Conservation (phyloP, 2,329 filamentous ascomycete species). For the Sclerotinia nivalis region DNA sequence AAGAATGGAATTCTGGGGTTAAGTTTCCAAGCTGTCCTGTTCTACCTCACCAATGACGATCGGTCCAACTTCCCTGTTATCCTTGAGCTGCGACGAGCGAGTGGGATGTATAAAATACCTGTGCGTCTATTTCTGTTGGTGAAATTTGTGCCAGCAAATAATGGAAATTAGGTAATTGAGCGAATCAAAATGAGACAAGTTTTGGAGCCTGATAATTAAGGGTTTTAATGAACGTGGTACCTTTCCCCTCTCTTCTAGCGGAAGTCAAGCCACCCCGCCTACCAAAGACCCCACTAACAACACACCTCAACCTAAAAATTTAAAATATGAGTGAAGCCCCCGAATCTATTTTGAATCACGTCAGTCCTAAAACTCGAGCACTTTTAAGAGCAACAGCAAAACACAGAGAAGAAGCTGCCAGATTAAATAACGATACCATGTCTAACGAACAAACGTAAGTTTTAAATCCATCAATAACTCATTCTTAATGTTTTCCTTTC, state of each 20-base stretch:
- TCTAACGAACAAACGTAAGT: constrained; percentile 77
- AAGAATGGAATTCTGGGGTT: constrained; percentile 15
- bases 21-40: constrained; percentile 30
- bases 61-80: not conserved
- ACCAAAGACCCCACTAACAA: constrained; percentile 28
- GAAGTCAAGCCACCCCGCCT: constrained; percentile 21
- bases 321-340: constrained; percentile 33
- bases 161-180: not conserved
- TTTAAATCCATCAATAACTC: not conserved
- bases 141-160: not conserved
- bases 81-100: not conserved
- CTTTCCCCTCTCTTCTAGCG: constrained; percentile 13
- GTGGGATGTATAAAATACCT: not conserved
- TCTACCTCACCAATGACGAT: constrained; percentile 13
- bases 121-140: constrained; percentile 11
- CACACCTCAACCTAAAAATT: constrained; percentile 24
- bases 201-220: not conserved
- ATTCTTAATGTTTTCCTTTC: constrained; percentile 4
- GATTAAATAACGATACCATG: constrained; percentile 55
- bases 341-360: constrained; percentile 48
- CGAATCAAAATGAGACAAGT: not conserved
- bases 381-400: constrained; percentile 43
- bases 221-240: not conserved
- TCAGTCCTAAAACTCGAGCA: constrained; percentile 50
- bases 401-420: constrained; percentile 40